Base-by-base conservation (phyloP, 179 eudicot species). In the Spinacia oleracea region DNA sequence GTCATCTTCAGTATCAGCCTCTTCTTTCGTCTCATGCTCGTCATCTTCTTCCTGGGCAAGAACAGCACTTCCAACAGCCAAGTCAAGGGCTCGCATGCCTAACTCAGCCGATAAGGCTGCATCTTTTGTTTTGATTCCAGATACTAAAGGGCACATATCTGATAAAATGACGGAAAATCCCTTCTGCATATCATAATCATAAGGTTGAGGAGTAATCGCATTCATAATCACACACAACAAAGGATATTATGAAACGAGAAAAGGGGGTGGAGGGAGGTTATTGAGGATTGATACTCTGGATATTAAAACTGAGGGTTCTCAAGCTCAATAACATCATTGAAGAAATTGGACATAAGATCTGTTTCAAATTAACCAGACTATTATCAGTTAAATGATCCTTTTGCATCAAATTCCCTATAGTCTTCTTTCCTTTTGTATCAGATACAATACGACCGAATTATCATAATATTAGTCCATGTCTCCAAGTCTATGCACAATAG, bases 121-220 rank as follows among this genome's bases (percentile, higher is more conserved):
- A 80, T 95, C 98, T 85, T 85, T 89, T 29, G 87, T 83, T 75
- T 86, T 87, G 79, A 95, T 95, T 71, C 98, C 98, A 48, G 98
- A 93, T 71, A 95, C 97, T 63, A 73, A 73, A 45, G 98, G 98
- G 48, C 98, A 95, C 98, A 95, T 93, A 81, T 95, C 98, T 18
- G 98, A 95, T 76, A 95, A 85, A 56, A 95, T 82, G 67, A 95
- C 98, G 5, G 97, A 91, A 81, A 93, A 95, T 2, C 97, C 98
- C 72, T 87, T 91, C 98, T 93, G 92, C 81, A 83, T 50, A 74
- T 59, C 18, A 65, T 48, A 78, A 63, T 6, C 67, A 67, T 64
- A 50, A 50, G 70, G 58, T 25, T 74, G 23, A 12, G 6, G 4
- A 9, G 12, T 11, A 58, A 18, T 6, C 21, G 21, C 42, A 59